Conservation (phyloP, 2,329 filamentous ascomycete genomes). For the Colletotrichum eleusines region DNA sequence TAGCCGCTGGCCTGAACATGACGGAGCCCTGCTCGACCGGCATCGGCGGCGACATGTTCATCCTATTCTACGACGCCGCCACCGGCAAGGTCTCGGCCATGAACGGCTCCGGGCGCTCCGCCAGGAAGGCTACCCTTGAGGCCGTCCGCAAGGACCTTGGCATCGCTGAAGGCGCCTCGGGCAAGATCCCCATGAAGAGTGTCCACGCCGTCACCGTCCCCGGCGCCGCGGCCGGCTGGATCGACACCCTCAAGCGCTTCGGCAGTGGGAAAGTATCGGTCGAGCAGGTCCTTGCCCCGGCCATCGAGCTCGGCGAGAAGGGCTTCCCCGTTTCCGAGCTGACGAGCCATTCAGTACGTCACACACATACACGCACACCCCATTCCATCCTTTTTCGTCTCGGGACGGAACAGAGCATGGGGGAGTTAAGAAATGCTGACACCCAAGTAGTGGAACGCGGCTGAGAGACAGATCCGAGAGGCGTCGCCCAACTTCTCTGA, state of each 20-base stretch:
- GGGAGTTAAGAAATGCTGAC: not conserved
- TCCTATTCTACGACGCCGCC: slow-evolving; percentile 88
- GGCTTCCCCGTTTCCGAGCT: slow-evolving; percentile 92
- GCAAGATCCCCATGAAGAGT: slow-evolving; percentile 78
- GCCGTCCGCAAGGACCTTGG: slow-evolving; percentile 77
- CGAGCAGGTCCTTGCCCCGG: slow-evolving; percentile 83
- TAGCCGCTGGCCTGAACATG: slow-evolving; percentile 90
- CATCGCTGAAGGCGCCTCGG: slow-evolving; percentile 66
- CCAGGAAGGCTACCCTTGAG: slow-evolving; percentile 76
- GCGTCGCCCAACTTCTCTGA: slow-evolving; percentile 90
- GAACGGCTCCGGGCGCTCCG: slow-evolving; percentile 92
- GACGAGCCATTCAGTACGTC: slow-evolving; percentile 74
- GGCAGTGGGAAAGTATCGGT: slow-evolving; percentile 87
- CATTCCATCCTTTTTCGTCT: not conserved
- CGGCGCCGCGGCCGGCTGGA: slow-evolving; percentile 93
- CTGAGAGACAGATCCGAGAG: slow-evolving; percentile 72
- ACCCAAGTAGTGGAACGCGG: slow-evolving; percentile 73
- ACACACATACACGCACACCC: no score
- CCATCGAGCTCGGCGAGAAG: slow-evolving; percentile 86
- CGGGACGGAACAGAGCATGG: no score
- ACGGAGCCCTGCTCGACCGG: slow-evolving; percentile 94
- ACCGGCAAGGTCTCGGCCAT: slow-evolving; percentile 85
- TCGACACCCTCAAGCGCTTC: slow-evolving; percentile 87
- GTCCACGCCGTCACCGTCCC: slow-evolving; percentile 89
- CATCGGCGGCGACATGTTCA: slow-evolving; percentile 98